A percentile compares a stretch with the other conserved stretches of the same genome.
Conservation (phyloP, 1,284 basidiomycete species). For the Melampsora larici-populina region DNA sequence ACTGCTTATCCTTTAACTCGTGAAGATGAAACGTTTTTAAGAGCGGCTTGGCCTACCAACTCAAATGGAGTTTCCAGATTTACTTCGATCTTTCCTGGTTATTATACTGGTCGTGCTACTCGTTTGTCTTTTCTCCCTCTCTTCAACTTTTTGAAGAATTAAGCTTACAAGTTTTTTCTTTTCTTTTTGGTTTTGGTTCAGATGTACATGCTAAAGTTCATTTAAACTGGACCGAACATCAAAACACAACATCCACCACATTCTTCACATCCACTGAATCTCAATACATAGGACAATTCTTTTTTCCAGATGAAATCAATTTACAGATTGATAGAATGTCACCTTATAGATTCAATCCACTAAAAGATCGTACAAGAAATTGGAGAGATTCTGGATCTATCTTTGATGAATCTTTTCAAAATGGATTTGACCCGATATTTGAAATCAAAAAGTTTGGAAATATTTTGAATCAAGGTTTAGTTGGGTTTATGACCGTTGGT, state of each 20-base stretch:
- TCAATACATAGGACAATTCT: constrained; percentile 64
- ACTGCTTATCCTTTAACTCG: constrained; percentile 55
- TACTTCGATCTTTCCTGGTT: constrained; percentile 68
- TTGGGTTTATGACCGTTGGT: constrained; percentile 56
- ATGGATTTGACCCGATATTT: constrained; percentile 55
- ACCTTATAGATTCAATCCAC: constrained; percentile 51
- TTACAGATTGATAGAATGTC: constrained; percentile 51
- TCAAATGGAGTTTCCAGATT: constrained; percentile 66
- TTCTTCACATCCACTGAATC: constrained; percentile 56
- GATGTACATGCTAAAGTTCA: constrained; percentile 56
- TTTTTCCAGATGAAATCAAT: constrained; percentile 65
- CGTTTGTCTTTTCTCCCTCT: constrained; percentile 51
- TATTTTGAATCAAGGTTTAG: constrained; percentile 56
- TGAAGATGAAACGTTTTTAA: constrained; percentile 59
- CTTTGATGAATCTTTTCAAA: constrained; percentile 54
- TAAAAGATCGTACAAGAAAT: constrained; percentile 55
- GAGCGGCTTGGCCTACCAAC: constrained; percentile 68
- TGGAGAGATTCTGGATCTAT: constrained; percentile 57
- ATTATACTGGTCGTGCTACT: constrained; percentile 56
- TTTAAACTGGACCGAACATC: constrained; percentile 54
- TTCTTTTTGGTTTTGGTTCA: constrained; percentile 29
- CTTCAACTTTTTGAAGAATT: neutral
- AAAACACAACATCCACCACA: constrained; percentile 52
- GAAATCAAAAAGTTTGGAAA: constrained; percentile 56
- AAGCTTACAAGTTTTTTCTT: neutral